These are phyloP conservation scores for Epichloe baconii DNA, from an alignment of 2,329 filamentous ascomycete species.

Conservation along the genomic window DNA sequence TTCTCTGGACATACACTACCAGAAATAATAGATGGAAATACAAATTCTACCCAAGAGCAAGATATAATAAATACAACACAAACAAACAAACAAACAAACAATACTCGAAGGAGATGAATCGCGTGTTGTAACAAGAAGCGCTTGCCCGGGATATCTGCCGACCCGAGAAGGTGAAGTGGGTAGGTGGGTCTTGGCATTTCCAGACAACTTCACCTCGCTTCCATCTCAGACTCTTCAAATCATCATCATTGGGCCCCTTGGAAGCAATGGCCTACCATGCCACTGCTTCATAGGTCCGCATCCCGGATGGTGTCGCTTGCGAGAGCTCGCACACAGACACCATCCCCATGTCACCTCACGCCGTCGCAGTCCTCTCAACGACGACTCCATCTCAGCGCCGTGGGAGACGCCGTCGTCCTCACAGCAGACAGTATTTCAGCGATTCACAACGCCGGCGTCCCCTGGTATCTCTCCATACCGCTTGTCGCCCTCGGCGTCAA, in stretches of 20 bases:
- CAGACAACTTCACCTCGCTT: too few species aligned
- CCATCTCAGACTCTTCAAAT: too few species aligned
- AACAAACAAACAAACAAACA: too few species aligned
- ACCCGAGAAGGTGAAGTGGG: too few species aligned
- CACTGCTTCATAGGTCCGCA: slow-evolving; percentile 2
- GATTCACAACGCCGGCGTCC: slow-evolving; percentile 31
- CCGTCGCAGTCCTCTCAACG: slow-evolving; percentile 6
- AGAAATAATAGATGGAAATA: too few species aligned
- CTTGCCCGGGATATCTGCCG: too few species aligned
- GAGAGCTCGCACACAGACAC: background rate
- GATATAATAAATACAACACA: too few species aligned
- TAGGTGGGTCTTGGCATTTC: too few species aligned
- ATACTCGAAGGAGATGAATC: too few species aligned
- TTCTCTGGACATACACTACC: too few species aligned
- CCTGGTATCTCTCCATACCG: slow-evolving; percentile 43
- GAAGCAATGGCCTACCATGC: slow-evolving; percentile 4
- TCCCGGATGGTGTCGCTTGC: background rate
- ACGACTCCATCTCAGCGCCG: slow-evolving; percentile 20
- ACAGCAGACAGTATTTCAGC: slow-evolving; percentile 30
- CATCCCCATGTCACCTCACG: background rate
- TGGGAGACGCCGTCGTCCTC: slow-evolving; percentile 22
- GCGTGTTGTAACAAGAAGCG: too few species aligned
- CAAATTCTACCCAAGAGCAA: too few species aligned
- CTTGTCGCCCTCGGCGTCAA: slow-evolving; percentile 35
- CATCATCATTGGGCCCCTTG: slow-evolving; percentile 16